Conservation (phyloP, 2,329 filamentous ascomycete species). For the Aspergillus udagawae region DNA sequence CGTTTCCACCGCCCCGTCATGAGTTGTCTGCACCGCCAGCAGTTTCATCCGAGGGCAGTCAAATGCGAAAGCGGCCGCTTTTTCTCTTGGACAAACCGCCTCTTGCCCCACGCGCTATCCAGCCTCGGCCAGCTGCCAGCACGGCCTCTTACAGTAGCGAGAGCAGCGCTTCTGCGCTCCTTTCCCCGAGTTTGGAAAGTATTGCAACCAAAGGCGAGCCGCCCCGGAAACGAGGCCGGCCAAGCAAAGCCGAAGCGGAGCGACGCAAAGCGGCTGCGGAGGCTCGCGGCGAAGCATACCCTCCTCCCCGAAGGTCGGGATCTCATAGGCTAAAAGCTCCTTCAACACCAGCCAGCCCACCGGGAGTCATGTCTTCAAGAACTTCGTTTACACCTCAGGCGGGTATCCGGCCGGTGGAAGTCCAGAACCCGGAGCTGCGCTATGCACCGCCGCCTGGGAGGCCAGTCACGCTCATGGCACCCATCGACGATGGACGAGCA, state of each 20-base stretch:
- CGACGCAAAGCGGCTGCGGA: conserved; percentile 36
- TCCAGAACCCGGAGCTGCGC: conserved; percentile 16
- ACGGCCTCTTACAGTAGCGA: conserved; percentile 32
- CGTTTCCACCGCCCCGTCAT: conserved; percentile 19
- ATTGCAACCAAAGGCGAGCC: conserved; percentile 25
- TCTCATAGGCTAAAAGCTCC: conserved; percentile 25
- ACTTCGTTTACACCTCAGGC: conserved; percentile 18
- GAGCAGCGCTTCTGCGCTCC: conserved; percentile 28
- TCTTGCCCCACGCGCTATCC: conserved; percentile 34
- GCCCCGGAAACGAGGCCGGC: conserved; percentile 41
- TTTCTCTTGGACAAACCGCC: conserved; percentile 27
- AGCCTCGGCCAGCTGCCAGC: conserved; percentile 35
- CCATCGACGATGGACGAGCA: conserved; percentile 13
- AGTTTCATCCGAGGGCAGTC: conserved; percentile 22
- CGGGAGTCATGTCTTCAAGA: conserved; percentile 16
- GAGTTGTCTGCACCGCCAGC: conserved; percentile 18
- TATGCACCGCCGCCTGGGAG: conserved; percentile 18
- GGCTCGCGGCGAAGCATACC: conserved; percentile 37
- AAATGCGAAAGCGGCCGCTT: conserved; percentile 30
- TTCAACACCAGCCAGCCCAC: conserved; percentile 30
- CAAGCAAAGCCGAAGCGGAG: conserved; percentile 40
- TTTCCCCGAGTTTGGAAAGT: conserved; percentile 32
- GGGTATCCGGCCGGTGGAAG: conserved; percentile 11
- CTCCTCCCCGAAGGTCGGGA: conserved; percentile 27
- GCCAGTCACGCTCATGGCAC: conserved; percentile 12